These are phyloP conservation scores for Fusarium cicatricum DNA, from an alignment of 2,329 filamentous ascomycete genomes.

Conservation along the genomic window DNA sequence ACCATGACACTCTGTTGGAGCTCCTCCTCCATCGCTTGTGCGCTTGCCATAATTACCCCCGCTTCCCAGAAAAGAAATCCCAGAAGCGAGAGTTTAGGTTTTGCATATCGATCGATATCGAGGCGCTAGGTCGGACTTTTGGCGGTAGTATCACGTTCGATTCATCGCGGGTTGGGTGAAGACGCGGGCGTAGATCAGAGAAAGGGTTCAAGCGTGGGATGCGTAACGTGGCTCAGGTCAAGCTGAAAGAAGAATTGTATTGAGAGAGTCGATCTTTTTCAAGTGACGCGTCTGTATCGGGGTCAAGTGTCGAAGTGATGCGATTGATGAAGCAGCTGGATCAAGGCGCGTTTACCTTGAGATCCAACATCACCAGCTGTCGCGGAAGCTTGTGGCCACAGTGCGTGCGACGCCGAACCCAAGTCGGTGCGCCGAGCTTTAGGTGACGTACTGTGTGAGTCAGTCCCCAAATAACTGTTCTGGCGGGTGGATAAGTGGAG, in stretches of 20 bases:
- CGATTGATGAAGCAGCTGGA: constrained; percentile 17
- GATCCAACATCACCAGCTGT: constrained; percentile 32
- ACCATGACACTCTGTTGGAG: constrained; percentile 63
- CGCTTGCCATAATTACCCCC: constrained; percentile 56
- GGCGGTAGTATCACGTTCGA: constrained; percentile 31
- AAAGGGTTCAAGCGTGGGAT: constrained; percentile 9
- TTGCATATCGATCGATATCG: constrained; percentile 45
- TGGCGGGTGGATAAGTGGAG: constrained; percentile 17
- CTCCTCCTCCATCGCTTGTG: constrained; percentile 65
- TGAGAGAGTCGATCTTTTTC: not conserved
- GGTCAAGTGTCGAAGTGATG: constrained; percentile 11
- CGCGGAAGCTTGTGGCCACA: constrained; percentile 42
- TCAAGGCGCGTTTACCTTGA: constrained; percentile 39
- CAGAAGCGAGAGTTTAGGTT: constrained; percentile 19
- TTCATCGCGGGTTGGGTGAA: constrained; percentile 36
- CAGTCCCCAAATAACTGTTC: constrained; percentile 3
- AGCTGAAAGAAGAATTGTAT: constrained; percentile 3
- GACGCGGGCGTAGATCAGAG: constrained; percentile 36
- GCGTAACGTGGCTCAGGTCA: constrained; percentile 1
- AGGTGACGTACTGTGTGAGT: constrained; percentile 15
- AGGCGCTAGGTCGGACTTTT: constrained; percentile 36
- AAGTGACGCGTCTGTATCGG: constrained; percentile 18
- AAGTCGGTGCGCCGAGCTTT: not conserved
- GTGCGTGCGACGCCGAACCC: constrained; percentile 38
- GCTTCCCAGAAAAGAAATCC: constrained; percentile 34